Percentiles rank a stretch among this genome's conserved stretches.
phyloP scores from a whole-genome alignment of 148 eudicot genomes.

The Silene uniflora region DNA sequence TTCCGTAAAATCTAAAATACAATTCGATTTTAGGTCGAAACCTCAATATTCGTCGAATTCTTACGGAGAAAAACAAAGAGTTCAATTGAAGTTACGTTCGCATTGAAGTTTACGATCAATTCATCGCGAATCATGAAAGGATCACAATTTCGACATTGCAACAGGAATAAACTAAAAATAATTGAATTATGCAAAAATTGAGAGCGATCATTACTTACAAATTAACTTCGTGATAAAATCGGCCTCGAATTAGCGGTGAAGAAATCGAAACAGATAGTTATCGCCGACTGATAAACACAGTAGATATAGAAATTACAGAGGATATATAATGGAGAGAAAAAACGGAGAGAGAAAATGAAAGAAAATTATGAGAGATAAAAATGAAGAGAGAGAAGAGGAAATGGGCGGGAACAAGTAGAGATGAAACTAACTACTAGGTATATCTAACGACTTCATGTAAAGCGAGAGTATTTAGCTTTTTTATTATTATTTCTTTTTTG shows the following conservation, averaged over 20 bases:
- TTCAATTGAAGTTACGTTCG: not conserved
- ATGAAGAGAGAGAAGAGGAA: slow-evolving; percentile 2
- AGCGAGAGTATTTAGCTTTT: no score
- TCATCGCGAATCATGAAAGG: not conserved
- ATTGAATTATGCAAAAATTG: not conserved
- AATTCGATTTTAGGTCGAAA: not conserved
- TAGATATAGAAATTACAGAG: not conserved
- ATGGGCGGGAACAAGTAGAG: slow-evolving; percentile 20
- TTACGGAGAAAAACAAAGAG: not conserved
- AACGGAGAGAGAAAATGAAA: not conserved
- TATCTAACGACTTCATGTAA: not conserved
- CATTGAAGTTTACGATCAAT: not conserved
- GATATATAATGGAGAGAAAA: not conserved
- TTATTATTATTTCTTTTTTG: no score
- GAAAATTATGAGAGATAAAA: not conserved
- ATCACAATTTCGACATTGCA: not conserved
- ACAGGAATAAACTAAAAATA: not conserved
- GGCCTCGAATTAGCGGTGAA: not conserved
- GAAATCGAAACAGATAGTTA: not conserved
- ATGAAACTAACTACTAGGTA: not conserved
- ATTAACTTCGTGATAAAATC: not conserved
- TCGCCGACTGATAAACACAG: slow-evolving; percentile 5
- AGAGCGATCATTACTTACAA: slow-evolving; percentile 17
- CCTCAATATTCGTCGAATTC: not conserved
- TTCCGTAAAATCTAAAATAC: not conserved